Evolutionary conservation across 1,139 yeast species (phyloP), one percentile per base, ranked within the genome.

Genomic region (Pichia sp.): DNA sequence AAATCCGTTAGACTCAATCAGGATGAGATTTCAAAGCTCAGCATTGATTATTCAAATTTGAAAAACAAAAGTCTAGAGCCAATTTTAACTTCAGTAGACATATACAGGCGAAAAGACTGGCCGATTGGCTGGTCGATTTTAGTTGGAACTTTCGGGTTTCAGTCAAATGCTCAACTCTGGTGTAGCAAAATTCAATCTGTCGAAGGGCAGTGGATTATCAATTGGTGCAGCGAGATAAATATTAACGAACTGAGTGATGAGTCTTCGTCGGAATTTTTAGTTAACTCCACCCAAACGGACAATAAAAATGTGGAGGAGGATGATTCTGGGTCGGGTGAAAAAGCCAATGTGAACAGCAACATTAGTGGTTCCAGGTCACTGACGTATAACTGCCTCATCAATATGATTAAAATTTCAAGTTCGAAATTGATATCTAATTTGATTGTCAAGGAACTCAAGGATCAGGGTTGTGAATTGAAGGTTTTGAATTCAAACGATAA

Each of bases 71-170:
- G 54, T 26, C 54, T 60, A 34, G 55, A 58, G 3, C 57, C 53
- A 31, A 64, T 62, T 23, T 59, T 62, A 43, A 56, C 63, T 32
- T 53, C 62, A 10, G 63, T 81, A 30, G 81, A 76, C 59, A 77
- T 82, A 54, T 85, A 80, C 64, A 75, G 87, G 26, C 73, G 87
- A 52, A 79, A 79, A 53, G 84, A 79, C 57, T 86, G 92, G 92
- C 90, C 90, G 0, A 72, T 81, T 2, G 80, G 84, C 54, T 86
- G 92, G 92, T 83, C 83, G 65, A 68, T 86, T 51, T 77, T 84
- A 5, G 73, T 72, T 49, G 70, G 77, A 52, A 69, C 77, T 3
- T 66, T 73, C 68, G 76, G 82, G 65, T 45, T 70, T 74, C 54
- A 77, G 72, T 43, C 81, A 1, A 74, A 75, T 16, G 72, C 82